Conservation (phyloP, 768 basidiomycete genomes). For the Podaxis sp. region DNA sequence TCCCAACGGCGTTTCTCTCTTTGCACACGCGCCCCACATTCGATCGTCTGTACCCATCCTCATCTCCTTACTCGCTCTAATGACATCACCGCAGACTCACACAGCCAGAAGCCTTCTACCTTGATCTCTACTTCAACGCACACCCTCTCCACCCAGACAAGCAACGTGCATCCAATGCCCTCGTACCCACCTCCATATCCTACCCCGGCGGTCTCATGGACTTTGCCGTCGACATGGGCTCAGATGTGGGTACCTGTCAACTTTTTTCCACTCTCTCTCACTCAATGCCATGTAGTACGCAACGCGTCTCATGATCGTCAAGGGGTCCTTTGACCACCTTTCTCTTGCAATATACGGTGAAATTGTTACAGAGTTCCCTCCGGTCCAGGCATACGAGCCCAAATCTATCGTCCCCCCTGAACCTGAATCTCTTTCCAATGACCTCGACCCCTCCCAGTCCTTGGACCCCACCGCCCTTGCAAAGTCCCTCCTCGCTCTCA, state of each 20-base stretch:
- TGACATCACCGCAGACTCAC: constrained; percentile 48
- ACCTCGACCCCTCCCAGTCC: constrained; percentile 60
- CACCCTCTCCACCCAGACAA: constrained; percentile 52
- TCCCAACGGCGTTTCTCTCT: constrained; percentile 63
- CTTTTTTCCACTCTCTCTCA: neutral
- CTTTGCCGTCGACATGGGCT: constrained; percentile 67
- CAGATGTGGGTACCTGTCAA: constrained; percentile 45
- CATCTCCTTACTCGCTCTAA: neutral
- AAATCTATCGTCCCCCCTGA: constrained; percentile 32
- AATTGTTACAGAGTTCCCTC: constrained; percentile 43
- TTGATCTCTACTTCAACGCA: constrained; percentile 76
- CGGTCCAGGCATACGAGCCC: constrained; percentile 41
- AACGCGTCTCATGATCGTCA: constrained; percentile 78
- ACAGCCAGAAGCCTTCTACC: constrained; percentile 69
- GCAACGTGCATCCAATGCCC: constrained; percentile 64
- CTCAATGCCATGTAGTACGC: constrained; percentile 44
- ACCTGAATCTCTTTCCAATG: constrained; percentile 41
- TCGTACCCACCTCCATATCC: constrained; percentile 68
- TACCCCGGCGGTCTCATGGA: constrained; percentile 70
- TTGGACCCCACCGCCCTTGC: constrained; percentile 63
- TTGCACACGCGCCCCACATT: constrained; percentile 55
- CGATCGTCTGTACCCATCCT: constrained; percentile 48
- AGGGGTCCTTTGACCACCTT: constrained; percentile 65
- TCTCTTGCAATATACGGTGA: constrained; percentile 67
- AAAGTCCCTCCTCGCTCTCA: constrained; percentile 55